These are phyloP conservation scores for Fusarium equiseti DNA, from an alignment of 2,329 filamentous ascomycete genomes.

Conservation along the genomic window DNA sequence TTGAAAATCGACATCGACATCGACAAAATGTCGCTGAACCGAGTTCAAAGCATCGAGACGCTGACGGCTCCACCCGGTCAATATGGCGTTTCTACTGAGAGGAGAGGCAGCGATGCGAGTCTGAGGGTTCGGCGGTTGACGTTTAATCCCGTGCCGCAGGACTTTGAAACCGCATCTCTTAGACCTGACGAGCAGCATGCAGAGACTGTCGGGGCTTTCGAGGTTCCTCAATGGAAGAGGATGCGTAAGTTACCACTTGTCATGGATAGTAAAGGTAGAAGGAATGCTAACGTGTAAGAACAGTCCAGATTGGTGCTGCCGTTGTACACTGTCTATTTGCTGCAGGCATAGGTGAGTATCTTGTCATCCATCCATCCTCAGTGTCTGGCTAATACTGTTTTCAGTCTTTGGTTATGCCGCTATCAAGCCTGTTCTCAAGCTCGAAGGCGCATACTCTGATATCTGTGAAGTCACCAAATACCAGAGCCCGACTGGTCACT, in stretches of 20 bases:
- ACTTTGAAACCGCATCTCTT: constrained; percentile 60
- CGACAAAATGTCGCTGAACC: constrained; percentile 63
- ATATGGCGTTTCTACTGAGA: constrained; percentile 43
- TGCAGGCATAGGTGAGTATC: constrained; percentile 68
- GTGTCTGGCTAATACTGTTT: background rate
- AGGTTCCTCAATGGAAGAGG: constrained; percentile 67
- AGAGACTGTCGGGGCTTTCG: constrained; percentile 65
- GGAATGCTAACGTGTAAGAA: constrained; percentile 12
- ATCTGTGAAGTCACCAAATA: constrained; percentile 60
- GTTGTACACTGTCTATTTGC: constrained; percentile 73
- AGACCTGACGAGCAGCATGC: constrained; percentile 54
- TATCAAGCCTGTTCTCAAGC: constrained; percentile 82
- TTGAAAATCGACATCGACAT: background rate
- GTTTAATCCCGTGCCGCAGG: constrained; percentile 67
- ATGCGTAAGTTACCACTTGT: constrained; percentile 55
- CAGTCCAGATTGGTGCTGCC: constrained; percentile 49
- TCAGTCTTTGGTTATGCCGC: constrained; percentile 85
- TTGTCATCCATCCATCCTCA: background rate
- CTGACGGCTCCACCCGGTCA: constrained; percentile 53
- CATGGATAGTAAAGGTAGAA: background rate
- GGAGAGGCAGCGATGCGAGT: constrained; percentile 60
- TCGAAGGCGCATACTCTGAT: constrained; percentile 77
- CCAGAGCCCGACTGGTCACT: constrained; percentile 4
- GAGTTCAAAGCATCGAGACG: constrained; percentile 66
- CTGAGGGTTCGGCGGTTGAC: constrained; percentile 62